Evolutionary conservation across 2,329 filamentous ascomycete genomes (phyloP), one percentile per base, ranked within the genome.

Genomic region (Metarhizium album): DNA sequence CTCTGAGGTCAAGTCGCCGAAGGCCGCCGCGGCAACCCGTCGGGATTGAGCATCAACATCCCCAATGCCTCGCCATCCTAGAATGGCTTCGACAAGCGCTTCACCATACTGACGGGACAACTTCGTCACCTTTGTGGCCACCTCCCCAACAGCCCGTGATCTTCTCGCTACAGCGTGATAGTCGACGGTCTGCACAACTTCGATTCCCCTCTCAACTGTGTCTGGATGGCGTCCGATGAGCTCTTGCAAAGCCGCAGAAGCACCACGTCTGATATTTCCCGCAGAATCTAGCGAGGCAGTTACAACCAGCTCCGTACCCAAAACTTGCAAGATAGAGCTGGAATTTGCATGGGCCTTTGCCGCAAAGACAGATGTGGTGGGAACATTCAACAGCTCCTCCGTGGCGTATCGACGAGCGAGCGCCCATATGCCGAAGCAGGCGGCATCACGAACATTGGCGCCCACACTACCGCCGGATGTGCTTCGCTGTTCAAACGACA

Each of bases 361-460:
- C 14, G 69, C 63, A 42, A 68, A 59, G 49, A 77, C 62, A 37
- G 74, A 67, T 57, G 71, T 56, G 2, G 72, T 71, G 1, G 79
- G 71, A 1, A 94, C 77, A 0, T 73, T 72, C 11, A 85, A 73
- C 6, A 97, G 74, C 64, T 97, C 91, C 0, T 72, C 62, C 0
- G 90, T 95, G 1, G 80, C 83, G 60, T 97, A 98, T 50, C 91
- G 84, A 50, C 93, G 79, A 22, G 91, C 88, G 7, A 97, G 67
- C 1, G 90, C 86, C 93, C 93, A 98, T 23, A 97, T 84, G 6
- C 93, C 93, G 64, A 97, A 98, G 64, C 90, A 96, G 3, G 93
- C 89, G 13, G 93, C 91, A 70, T 98, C 93, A 45, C 93, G 82
- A 16, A 98, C 90, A 58, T 94, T 95, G 1, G 87, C 85, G 2